Base-by-base conservation (phyloP, 306 rosid species). In the Quillaja saponaria region DNA sequence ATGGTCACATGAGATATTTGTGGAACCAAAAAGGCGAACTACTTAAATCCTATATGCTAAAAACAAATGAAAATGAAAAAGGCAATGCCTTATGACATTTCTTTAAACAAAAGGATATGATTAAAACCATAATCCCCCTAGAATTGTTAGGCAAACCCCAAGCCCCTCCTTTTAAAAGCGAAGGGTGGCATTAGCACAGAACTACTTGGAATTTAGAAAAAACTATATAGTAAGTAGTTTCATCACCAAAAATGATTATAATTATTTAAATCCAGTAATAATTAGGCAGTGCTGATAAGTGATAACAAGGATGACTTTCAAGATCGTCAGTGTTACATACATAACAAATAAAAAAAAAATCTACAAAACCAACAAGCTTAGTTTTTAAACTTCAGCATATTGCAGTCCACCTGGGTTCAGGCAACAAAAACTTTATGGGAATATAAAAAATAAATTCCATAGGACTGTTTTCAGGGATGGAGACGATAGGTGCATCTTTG, bases 31-130 rank as follows among this genome's bases (percentile, higher is more conserved):
- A 44, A 54, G 34, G 48, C 13, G 6, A 61, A 13, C 19, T 44
- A 28, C 17, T 42, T 39, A 14, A 42, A 25, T 65, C 34, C 7
- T 12, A 35, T 41, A 41, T 71, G 37, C 15, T 25, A 37, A 35
- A 7, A 56, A 47, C 40, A 33, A 25, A 34, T 41, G 34, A 14
- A 38, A 70, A 67, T 21, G 28, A 67, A 66, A 71, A 50, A 63
- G 56, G 40, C 11, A 66, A 53, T 3, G 37, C 15, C 61, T 3
- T 35, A 18, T 13, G 35, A 58, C 34, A 17, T 54, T 31, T 46
- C 9, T 52, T 31, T 31, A 38, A 52, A 28, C 39, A 20, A 46
- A 16, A 46, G 14, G 10, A 7, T 52, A 52, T 3, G 13, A 28
- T 13, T 28, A 52, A 10, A 52, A 6, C 19, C 58, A 13, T 38